These are phyloP conservation scores for Sanghuangporus sanghuang DNA, from an alignment of 1,284 basidiomycete genomes.

Conservation along the genomic window DNA sequence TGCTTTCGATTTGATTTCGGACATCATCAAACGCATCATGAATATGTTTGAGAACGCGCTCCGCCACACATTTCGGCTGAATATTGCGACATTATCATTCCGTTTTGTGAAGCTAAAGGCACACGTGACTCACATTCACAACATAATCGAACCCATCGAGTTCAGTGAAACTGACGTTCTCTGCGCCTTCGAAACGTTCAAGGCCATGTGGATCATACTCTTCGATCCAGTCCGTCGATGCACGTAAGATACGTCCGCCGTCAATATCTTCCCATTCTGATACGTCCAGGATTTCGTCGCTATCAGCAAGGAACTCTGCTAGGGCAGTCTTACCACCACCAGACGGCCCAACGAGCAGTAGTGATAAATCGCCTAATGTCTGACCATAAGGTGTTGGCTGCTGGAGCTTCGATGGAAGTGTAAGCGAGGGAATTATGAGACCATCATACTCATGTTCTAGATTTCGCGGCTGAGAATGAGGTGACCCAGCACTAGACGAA, in stretches of 20 bases:
- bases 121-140: constrained; percentile 36
- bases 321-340: constrained; percentile 26
- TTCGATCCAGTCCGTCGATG: constrained; percentile 67
- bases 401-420: constrained; percentile 51
- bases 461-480: constrained; percentile 33
- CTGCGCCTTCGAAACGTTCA: constrained; percentile 55
- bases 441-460: constrained; percentile 36
- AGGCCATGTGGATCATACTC: constrained; percentile 57
- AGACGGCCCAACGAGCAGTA: constrained; percentile 48
- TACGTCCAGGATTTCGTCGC: constrained; percentile 35
- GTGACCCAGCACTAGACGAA: constrained; percentile 61
- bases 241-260: constrained; percentile 38
- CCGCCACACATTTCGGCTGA: constrained; percentile 24
- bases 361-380: constrained; percentile 52
- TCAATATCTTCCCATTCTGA: constrained; percentile 56
- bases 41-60: constrained; percentile 38
- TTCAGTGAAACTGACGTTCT: constrained; percentile 57
- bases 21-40: constrained; percentile 53
- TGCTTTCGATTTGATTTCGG: constrained; percentile 2
- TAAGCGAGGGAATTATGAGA: constrained; percentile 66
- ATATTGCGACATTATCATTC: neutral
- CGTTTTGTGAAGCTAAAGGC: neutral
- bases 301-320: constrained; percentile 40
- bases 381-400: constrained; percentile 59
- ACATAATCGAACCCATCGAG: constrained; percentile 39